phyloP scores from a whole-genome alignment of 257 asterid genomes.

The Solanum dulcamara region DNA sequence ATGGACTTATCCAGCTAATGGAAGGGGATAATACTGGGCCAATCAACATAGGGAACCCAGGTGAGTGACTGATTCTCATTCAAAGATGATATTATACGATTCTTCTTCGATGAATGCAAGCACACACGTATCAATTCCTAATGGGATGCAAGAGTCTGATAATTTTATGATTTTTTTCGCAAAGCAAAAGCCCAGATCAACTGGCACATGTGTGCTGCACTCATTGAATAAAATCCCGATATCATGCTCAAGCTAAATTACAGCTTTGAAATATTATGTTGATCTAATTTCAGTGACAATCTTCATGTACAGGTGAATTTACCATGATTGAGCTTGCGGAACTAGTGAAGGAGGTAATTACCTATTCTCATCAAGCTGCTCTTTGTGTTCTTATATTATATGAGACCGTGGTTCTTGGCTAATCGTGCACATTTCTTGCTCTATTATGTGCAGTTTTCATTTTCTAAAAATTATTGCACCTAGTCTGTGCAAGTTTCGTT shows the following conservation, averaged over 20 bases:
- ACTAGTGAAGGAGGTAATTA: constrained; percentile 41
- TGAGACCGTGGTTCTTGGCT: background rate
- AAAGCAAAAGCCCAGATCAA: background rate
- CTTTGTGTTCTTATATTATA: background rate
- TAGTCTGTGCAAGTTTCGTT: background rate
- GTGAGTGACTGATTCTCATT: background rate
- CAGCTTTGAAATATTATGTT: background rate
- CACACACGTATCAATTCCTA: background rate
- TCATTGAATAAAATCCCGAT: background rate
- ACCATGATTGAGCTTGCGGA: constrained; percentile 55
- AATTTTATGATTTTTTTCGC: background rate
- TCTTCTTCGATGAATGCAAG: background rate
- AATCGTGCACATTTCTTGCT: background rate
- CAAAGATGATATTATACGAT: background rate
- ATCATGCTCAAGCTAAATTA: background rate
- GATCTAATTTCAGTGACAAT: background rate
- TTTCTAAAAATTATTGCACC: background rate
- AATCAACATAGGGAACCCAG: constrained; percentile 67
- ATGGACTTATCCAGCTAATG: constrained; percentile 45
- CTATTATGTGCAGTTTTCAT: background rate
- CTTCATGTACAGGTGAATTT: constrained; percentile 34
- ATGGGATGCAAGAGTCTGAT: background rate
- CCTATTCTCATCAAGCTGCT: background rate
- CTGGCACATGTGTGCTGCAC: background rate
- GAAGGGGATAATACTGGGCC: constrained; percentile 54